Conservation (phyloP, 2,329 filamentous ascomycete species). For the Sphaerulina vaccinii region DNA sequence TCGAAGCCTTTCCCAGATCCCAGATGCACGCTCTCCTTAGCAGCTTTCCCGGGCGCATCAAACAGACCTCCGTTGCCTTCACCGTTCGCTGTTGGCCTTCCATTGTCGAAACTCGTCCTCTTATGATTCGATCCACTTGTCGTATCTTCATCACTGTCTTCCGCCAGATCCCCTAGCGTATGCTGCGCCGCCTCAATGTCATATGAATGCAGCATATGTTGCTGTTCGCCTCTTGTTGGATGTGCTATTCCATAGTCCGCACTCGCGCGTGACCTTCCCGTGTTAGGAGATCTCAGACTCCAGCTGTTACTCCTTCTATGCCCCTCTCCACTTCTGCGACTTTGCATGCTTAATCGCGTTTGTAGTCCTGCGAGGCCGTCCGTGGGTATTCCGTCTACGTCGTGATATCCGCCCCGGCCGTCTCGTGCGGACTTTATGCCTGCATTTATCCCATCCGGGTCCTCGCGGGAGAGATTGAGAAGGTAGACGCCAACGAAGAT, state of each 20-base stretch:
- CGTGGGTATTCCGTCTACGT: constrained; percentile 79
- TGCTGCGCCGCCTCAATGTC: constrained; percentile 82
- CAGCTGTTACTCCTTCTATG: constrained; percentile 58
- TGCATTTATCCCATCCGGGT: constrained; percentile 74
- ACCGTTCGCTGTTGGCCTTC: constrained; percentile 22
- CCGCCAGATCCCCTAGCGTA: constrained; percentile 68
- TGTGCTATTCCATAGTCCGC: not conserved
- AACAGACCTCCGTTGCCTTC: constrained; percentile 17
- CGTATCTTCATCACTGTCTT: constrained; percentile 68
- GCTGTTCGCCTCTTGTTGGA: constrained; percentile 10
- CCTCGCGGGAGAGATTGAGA: constrained; percentile 88
- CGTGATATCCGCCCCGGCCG: constrained; percentile 36
- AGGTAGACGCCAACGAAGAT: constrained; percentile 96
- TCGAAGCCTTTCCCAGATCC: constrained; percentile 28
- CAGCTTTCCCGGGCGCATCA: constrained; percentile 13
- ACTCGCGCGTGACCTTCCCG: constrained; percentile 48
- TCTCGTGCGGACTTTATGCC: constrained; percentile 49
- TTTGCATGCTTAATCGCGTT: constrained; percentile 91
- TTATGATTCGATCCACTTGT: constrained; percentile 30
- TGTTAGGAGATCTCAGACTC: constrained; percentile 30
- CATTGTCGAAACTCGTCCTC: constrained; percentile 37
- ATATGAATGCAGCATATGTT: constrained; percentile 79
- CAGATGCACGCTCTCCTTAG: constrained; percentile 21
- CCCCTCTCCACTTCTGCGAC: constrained; percentile 65
- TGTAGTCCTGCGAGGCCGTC: constrained; percentile 87